Conservation (phyloP, 805 yeast species). For the Hanseniaspora clermontiae region DNA sequence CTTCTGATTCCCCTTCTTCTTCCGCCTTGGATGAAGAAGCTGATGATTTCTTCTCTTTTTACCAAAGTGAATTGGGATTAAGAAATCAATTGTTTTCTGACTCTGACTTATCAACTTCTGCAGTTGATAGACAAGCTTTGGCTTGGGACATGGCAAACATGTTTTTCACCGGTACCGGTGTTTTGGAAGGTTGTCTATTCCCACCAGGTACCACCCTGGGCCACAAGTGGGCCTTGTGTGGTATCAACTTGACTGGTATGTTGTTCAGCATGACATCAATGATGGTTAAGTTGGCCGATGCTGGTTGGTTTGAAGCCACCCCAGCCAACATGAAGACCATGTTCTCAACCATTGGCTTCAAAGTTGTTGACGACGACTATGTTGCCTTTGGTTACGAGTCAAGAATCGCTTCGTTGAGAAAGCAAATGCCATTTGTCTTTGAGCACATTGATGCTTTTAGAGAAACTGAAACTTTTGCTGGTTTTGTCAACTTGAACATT, state of each 20-base stretch:
- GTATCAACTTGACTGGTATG: conserved; percentile 5
- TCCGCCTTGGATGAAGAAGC: neutral
- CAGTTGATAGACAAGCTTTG: neutral
- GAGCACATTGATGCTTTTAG: conserved; percentile 2
- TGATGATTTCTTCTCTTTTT: neutral
- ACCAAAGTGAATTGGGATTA: neutral
- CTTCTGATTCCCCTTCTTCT: neutral
- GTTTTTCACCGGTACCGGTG: conserved; percentile 6
- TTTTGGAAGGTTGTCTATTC: neutral
- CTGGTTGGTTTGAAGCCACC: neutral
- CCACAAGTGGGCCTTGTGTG: conserved; percentile 5
- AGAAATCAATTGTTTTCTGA: neutral
- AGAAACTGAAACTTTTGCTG: neutral
- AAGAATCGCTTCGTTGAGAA: neutral
- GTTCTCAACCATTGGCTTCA: neutral
- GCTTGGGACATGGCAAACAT: conserved; percentile 9
- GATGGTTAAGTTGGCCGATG: conserved; percentile 1
- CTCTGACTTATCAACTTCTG: neutral
- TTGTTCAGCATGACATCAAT: conserved; percentile 1
- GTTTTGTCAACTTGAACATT: neutral
- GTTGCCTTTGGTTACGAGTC: neutral
- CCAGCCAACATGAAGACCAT: neutral
- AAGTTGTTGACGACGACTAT: neutral
- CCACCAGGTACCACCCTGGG: neutral
- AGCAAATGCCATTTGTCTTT: neutral